A percentile compares a stretch with the other conserved stretches of the same genome.
Evolutionary conservation across 192 early-diverging fungal genomes (phyloP).

Genomic region (Podila minutissima): DNA sequence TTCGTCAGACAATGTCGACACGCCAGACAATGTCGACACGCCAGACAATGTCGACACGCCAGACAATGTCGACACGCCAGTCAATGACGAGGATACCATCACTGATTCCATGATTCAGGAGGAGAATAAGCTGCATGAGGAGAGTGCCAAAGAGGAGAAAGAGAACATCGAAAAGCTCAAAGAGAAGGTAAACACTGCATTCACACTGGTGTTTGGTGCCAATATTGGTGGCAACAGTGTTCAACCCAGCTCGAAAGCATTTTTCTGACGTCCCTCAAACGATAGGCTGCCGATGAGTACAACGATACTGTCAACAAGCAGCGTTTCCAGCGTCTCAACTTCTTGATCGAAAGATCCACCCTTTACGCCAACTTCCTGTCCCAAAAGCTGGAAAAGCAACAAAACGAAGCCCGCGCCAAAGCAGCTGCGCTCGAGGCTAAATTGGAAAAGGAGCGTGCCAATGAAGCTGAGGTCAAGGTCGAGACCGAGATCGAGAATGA

Average conservation of each 20-base stretch:
- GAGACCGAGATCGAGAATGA: constrained; percentile 2
- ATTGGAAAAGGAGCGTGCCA: constrained; percentile 9
- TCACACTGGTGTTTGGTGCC: background rate
- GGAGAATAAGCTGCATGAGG: constrained; percentile 51
- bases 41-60: constrained; percentile 1
- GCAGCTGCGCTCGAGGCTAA: constrained; percentile 41
- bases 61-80: background rate
- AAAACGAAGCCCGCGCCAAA: constrained; percentile 69
- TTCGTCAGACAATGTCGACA: background rate
- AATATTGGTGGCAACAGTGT: constrained; percentile 36
- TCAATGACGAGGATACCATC: constrained; percentile 17
- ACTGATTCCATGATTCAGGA: constrained; percentile 55
- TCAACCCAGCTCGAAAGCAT: constrained; percentile 7
- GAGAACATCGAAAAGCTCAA: constrained; percentile 59
- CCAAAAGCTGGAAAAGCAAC: constrained; percentile 78
- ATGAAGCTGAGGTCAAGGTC: constrained; percentile 23
- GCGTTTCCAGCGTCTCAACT: constrained; percentile 78
- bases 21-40: constrained; percentile 3
- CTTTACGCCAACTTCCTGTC: constrained; percentile 83
- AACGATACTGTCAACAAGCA: constrained; percentile 66
- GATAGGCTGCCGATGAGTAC: constrained; percentile 72
- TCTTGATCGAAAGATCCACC: constrained; percentile 84
- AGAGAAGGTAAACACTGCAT: constrained; percentile 39
- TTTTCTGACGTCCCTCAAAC: background rate
- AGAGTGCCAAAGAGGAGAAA: constrained; percentile 54